A percentile compares a stretch with the other conserved stretches of the same genome.
Evolutionary conservation across 2,329 filamentous ascomycete species (phyloP).

Genomic region (Colletotrichum sp.): DNA sequence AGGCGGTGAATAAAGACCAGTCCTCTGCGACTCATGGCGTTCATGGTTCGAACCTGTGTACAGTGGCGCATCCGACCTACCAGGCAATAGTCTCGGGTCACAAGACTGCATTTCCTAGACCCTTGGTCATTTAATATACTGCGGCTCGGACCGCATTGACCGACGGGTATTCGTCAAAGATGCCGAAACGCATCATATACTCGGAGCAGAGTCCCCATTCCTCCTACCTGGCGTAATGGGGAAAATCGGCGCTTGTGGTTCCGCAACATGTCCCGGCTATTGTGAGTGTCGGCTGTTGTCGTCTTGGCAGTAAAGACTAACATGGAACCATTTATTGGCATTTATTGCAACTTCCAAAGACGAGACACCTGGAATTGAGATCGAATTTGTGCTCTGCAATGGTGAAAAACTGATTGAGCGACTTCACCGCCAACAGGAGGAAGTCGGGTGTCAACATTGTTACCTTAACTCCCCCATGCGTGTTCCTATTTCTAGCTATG

Average conservation of each 20-base stretch:
- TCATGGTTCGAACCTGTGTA: conserved; percentile 27
- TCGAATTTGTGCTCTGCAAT: not conserved
- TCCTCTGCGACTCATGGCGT: conserved; percentile 28
- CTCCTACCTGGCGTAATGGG: conserved; percentile 31
- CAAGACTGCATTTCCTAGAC: conserved; percentile 35
- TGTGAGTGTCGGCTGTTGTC: not conserved
- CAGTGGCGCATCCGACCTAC: conserved; percentile 31
- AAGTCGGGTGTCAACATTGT: not conserved
- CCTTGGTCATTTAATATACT: conserved; percentile 38
- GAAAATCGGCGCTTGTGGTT: not conserved
- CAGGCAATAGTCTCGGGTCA: conserved; percentile 23
- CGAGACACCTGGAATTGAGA: not conserved
- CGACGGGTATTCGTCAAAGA: conserved; percentile 34
- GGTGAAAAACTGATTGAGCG: not conserved
- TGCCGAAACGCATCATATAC: conserved; percentile 22
- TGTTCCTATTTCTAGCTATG: not conserved
- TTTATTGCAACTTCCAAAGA: not conserved
- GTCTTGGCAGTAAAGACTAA: not conserved
- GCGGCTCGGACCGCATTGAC: conserved; percentile 37
- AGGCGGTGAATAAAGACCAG: not conserved
- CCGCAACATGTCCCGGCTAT: not conserved
- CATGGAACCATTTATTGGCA: not conserved
- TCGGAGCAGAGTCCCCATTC: conserved; percentile 37
- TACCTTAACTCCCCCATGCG: not conserved
- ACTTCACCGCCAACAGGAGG: not conserved